Evolutionary conservation across 257 asterid genomes (phyloP).

Genomic region (Schizonepeta tenuifolia): DNA sequence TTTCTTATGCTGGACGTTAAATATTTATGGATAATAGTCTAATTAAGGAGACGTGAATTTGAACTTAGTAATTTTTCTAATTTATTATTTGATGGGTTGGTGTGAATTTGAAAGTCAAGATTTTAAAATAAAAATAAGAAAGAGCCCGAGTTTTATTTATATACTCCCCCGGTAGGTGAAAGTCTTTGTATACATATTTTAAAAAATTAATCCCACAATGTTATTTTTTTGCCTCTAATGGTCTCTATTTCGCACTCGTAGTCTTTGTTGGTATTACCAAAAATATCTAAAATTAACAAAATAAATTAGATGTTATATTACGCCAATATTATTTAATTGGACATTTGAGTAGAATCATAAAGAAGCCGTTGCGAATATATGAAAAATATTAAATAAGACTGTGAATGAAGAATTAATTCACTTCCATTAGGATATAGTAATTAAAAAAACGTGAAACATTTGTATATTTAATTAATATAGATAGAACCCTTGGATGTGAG

Average conservation of each 20-base stretch:
- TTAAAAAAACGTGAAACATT: too few relatives aligned
- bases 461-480: too few relatives aligned
- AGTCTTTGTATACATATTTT: background rate
- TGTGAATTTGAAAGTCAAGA: background rate
- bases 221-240: background rate
- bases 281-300: background rate
- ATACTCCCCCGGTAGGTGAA: background rate
- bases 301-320: background rate
- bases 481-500: too few relatives aligned
- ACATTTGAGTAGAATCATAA: too few relatives aligned
- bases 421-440: background rate
- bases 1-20: background rate
- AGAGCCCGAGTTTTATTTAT: background rate
- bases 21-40: background rate
- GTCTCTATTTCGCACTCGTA: background rate
- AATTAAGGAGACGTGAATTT: background rate
- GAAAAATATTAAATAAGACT: too few relatives aligned
- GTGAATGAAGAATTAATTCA: background rate
- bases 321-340: background rate
- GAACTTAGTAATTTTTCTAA: background rate
- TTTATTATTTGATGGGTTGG: background rate
- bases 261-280: background rate
- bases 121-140: background rate
- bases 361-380: too few relatives aligned
- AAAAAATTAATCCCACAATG: background rate